These are phyloP conservation scores for Curvularia verruculosa DNA, from an alignment of 2,329 filamentous ascomycete species.

Conservation along the genomic window DNA sequence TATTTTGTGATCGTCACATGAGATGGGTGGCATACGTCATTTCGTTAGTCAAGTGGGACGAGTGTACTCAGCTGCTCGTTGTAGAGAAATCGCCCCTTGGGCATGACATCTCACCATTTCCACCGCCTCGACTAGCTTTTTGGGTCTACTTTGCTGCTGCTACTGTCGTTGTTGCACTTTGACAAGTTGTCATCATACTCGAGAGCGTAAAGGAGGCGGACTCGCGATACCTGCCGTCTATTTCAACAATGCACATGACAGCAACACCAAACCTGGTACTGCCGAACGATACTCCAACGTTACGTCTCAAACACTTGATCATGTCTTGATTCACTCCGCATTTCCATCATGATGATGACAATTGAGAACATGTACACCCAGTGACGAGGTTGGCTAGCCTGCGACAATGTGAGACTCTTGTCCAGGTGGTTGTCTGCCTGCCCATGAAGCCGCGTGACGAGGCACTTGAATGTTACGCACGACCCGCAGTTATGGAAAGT, in stretches of 20 bases:
- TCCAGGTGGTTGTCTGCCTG: conserved; percentile 20
- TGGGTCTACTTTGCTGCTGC: not conserved
- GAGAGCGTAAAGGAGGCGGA: not conserved
- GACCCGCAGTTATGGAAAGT: conserved; percentile 21
- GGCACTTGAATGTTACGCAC: conserved; percentile 26
- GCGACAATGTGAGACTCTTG: conserved; percentile 32
- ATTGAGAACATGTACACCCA: conserved; percentile 9
- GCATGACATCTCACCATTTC: not conserved
- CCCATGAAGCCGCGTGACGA: conserved; percentile 34
- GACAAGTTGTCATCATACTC: not conserved
- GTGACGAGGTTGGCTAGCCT: conserved; percentile 1
- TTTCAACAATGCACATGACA: not conserved
- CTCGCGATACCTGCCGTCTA: not conserved
- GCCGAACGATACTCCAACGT: not conserved
- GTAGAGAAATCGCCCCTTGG: not conserved
- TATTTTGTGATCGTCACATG: not conserved
- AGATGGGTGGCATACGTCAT: not conserved
- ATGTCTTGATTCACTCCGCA: not conserved
- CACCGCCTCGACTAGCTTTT: not conserved
- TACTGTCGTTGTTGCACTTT: not conserved
- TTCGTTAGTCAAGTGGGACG: not conserved
- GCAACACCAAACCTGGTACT: not conserved
- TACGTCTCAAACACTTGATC: not conserved
- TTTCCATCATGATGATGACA: not conserved
- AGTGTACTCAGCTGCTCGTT: not conserved